Conservation (phyloP, 495 filamentous ascomycete species). For the Penicillium cinerascens region DNA sequence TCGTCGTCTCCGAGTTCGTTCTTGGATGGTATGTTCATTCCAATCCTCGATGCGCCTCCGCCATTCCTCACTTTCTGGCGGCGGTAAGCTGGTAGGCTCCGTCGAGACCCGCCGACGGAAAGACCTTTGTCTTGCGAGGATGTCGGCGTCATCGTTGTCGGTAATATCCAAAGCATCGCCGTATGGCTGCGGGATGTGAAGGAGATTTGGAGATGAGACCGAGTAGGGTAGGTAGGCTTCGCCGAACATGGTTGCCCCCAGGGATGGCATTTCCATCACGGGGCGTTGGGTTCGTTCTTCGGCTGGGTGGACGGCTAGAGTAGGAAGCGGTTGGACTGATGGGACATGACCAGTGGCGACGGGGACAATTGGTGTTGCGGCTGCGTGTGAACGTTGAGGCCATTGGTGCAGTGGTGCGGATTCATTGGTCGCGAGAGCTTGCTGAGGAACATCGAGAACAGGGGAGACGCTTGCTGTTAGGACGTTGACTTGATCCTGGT, state of each 20-base stretch:
- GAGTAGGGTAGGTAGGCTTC: slow-evolving; percentile 33
- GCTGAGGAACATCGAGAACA: not conserved
- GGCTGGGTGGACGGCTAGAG: slow-evolving; percentile 15
- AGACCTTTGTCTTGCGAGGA: slow-evolving; percentile 18
- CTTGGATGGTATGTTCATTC: slow-evolving; percentile 43
- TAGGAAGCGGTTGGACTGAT: slow-evolving; percentile 10
- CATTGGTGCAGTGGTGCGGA: not conserved
- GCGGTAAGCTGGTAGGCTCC: slow-evolving; percentile 33
- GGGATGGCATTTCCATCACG: slow-evolving; percentile 17
- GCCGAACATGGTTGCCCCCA: slow-evolving; percentile 22
- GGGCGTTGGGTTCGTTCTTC: slow-evolving; percentile 10
- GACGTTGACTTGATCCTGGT: slow-evolving; percentile 7
- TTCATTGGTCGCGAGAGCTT: not conserved
- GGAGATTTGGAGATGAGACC: slow-evolving; percentile 39
- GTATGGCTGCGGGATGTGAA: slow-evolving; percentile 25
- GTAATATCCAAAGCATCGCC: slow-evolving; percentile 16
- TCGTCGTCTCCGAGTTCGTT: slow-evolving; percentile 31
- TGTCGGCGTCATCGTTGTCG: slow-evolving; percentile 22
- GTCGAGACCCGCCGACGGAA: slow-evolving; percentile 37
- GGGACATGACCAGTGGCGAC: slow-evolving; percentile 8
- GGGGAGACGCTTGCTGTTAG: not conserved
- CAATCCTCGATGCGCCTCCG: slow-evolving; percentile 43
- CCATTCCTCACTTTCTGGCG: slow-evolving; percentile 38
- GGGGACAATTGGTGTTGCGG: slow-evolving; percentile 3
- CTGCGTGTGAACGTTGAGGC: slow-evolving; percentile 1